phyloP scores from a whole-genome alignment of 1,139 yeast genomes.

The Blastobotrys petasosporus region DNA sequence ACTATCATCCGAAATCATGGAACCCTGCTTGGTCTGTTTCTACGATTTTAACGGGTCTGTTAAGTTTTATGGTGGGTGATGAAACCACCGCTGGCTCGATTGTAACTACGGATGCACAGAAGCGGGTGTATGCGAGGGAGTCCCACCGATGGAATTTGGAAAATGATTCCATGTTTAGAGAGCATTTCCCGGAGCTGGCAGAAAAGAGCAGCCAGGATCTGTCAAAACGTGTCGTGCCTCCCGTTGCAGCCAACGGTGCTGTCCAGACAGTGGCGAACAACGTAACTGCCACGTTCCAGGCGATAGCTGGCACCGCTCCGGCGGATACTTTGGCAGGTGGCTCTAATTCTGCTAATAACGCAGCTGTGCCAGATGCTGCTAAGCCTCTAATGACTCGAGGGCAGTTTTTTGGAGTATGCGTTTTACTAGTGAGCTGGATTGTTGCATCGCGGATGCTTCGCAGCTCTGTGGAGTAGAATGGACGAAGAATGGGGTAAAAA shows the following conservation, averaged over 20 bases:
- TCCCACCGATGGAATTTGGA: conserved; percentile 62
- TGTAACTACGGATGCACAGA: conserved; percentile 45
- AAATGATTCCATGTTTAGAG: conserved; percentile 49
- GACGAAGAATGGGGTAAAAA: no score
- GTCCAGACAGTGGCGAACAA: no score
- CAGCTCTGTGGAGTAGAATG: not conserved
- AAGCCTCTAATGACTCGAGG: conserved; percentile 4
- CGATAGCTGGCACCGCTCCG: no score
- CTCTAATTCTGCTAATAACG: conserved; percentile 4
- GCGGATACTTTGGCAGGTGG: not conserved
- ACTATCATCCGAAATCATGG: conserved; percentile 91
- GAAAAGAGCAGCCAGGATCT: conserved; percentile 37
- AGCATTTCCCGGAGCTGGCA: conserved; percentile 66
- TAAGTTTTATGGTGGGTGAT: conserved; percentile 62
- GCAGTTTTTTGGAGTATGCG: conserved; percentile 18
- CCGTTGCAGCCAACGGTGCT: not conserved
- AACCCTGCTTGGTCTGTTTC: conserved; percentile 92
- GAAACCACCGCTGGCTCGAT: conserved; percentile 34
- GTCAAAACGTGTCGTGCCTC: conserved; percentile 4
- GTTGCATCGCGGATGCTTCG: conserved; percentile 17
- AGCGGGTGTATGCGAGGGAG: conserved; percentile 42
- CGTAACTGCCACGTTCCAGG: no score
- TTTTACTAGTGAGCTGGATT: conserved; percentile 21
- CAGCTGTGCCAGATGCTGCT: conserved; percentile 2
- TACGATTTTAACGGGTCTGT: conserved; percentile 73